Conservation (phyloP, 345 rosid species). For the Gossypium anomalum region DNA sequence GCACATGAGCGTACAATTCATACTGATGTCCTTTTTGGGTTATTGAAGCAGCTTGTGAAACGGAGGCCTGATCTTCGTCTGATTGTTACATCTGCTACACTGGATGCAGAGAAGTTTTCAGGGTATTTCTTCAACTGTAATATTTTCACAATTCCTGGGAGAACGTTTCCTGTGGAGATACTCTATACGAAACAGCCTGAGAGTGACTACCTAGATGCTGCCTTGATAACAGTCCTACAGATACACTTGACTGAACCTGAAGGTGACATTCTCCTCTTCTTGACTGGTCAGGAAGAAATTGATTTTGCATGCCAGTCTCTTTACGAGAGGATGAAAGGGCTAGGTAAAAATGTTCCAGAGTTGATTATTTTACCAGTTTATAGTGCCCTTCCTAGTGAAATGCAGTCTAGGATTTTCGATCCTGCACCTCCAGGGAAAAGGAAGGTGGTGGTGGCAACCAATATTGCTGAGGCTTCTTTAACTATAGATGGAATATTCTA, state of each 20-base stretch:
- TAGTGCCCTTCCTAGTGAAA: slow-evolving; percentile 73
- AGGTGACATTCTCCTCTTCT: slow-evolving; percentile 63
- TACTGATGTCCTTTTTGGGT: slow-evolving; percentile 73
- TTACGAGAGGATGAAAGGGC: slow-evolving; percentile 58
- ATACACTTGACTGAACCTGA: slow-evolving; percentile 74
- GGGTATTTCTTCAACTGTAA: slow-evolving; percentile 69
- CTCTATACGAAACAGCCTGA: slow-evolving; percentile 71
- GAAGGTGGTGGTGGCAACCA: slow-evolving; percentile 75
- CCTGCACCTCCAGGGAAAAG: slow-evolving; percentile 68
- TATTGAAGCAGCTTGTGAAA: slow-evolving; percentile 51
- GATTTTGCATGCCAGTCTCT: slow-evolving; percentile 68
- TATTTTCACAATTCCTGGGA: slow-evolving; percentile 67
- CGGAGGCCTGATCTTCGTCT: slow-evolving; percentile 58
- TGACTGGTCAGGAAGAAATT: slow-evolving; percentile 76
- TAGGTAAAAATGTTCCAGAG: slow-evolving; percentile 66
- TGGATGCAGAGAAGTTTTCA: slow-evolving; percentile 67
- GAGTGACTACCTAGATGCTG: slow-evolving; percentile 66
- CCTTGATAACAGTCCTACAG: slow-evolving; percentile 57
- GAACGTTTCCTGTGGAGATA: slow-evolving; percentile 68
- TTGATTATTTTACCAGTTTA: slow-evolving; percentile 68
- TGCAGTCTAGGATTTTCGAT: slow-evolving; percentile 73
- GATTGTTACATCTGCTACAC: slow-evolving; percentile 67
- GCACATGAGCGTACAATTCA: slow-evolving; percentile 76
- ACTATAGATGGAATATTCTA: slow-evolving; percentile 65
- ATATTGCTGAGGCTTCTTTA: slow-evolving; percentile 70